Base-by-base conservation (phyloP, 495 filamentous ascomycete genomes). In the Penicillium steckii region DNA sequence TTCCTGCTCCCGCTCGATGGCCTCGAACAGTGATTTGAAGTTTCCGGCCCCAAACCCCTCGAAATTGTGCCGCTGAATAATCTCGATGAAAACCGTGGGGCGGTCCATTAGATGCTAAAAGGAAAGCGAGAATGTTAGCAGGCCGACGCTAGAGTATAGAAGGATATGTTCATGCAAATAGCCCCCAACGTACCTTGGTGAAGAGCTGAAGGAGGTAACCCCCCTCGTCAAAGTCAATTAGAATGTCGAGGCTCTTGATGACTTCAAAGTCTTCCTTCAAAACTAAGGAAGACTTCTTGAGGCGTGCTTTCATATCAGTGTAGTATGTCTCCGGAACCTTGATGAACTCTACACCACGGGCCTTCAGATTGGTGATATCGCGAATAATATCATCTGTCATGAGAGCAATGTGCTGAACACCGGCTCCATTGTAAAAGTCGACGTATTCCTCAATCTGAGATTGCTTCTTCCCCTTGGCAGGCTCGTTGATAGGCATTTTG, bases 401-500 rank as follows among this genome's bases (percentile, higher is more conserved):
- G 3, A 96, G 83, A 6, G 91, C 92, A 60, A 96, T 90, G 71
- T 96, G 90, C 73, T 97, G 92, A 0, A 96, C 90, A 10, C 91
- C 91, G 0, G 90, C 71, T 8, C 91, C 92, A 51, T 82, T 78
- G 73, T 93, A 94, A 72, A 91, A 96, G 61, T 88, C 77, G 38
- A 96, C 84, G 65, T 89, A 96, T 70, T 96, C 92, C 66, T 95
- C 91, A 62, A 97, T 96, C 71, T 97, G 92, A 2, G 82, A 87
- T 67, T 86, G 85, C 63, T 85, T 87, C 70, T 90, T 90, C 44
- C 91, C 92, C 35, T 82, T 78, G 0, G 92, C 91, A 2, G 91
- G 92, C 73, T 97, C 90, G 78, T 96, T 96, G 80, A 97, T 93
- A 57, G 92, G 92, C 89, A 96, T 96, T 68, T 96, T 96, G 57